Evolutionary conservation across 1,139 yeast genomes (phyloP), one percentile per base, ranked within the genome.

Genomic region (Hyphopichia burtonii): DNA sequence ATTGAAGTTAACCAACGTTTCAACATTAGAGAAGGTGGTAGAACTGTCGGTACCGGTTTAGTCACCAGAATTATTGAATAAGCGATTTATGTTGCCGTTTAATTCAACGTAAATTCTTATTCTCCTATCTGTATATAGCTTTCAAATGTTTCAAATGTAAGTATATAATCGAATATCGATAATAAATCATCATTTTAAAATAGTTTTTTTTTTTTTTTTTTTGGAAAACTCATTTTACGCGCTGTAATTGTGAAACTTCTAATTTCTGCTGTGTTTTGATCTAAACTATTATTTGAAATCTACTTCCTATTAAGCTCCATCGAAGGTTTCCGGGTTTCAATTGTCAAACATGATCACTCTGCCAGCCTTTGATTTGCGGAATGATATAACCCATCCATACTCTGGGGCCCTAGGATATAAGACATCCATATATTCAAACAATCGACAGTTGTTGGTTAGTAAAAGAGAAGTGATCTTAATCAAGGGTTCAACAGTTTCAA

Each of bases 1-100:
- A 66, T 94, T 55, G 99, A 93, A 78, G 84, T 86, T 59, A 95
- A 95, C 70, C 96, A 90, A 78, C 88, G 98, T 74, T 93, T 93
- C 86, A 93, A 93, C 83, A 81, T 93, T 68, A 94, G 99, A 83
- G 99, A 93, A 78, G 98, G 99, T 76, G 98, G 98, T 67, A 88
- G 85, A 76, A 93, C 99, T 52, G 98, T 93, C 56, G 99, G 97
- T 71, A 93, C 99, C 57, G 99, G 99, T 77, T 77, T 93, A 76
- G 82, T 93, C 58, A 93, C 99, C 61, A 86, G 96, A 76, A 86
- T 93, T 69, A 71, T 89, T 57, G 96, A 87, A 71, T 83, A 77
- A 55, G 28, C 36, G 35, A 10, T 8, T 11, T 25, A 7, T 8
- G 5, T 20, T 8, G 8, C 8, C 23, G 23, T 20, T 5, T 20